A percentile compares a stretch with the other conserved stretches of the same genome.
phyloP scores from a whole-genome alignment of 768 basidiomycete species.

The Exidia glandulosa region DNA sequence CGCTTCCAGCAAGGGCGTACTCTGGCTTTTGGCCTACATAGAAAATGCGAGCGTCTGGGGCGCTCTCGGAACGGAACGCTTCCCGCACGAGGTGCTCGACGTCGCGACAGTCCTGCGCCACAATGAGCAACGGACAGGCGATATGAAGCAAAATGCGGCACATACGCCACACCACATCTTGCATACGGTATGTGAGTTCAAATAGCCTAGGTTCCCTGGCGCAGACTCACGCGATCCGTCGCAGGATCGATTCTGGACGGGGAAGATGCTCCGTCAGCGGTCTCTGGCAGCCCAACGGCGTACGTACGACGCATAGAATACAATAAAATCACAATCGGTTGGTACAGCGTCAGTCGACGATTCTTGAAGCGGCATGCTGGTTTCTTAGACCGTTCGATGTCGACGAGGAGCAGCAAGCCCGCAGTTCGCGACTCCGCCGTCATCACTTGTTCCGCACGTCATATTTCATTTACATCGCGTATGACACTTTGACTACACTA shows the following conservation, averaged over 20 bases:
- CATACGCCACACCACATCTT: not conserved
- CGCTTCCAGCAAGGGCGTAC: constrained; percentile 28
- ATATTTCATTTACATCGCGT: too few species aligned
- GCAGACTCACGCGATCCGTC: not conserved
- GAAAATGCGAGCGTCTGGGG: constrained; percentile 46
- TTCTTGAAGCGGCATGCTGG: not conserved
- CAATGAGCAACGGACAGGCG: not conserved
- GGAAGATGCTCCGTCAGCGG: not conserved
- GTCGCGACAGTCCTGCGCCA: constrained; percentile 47
- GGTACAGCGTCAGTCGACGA: not conserved
- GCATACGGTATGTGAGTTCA: not conserved
- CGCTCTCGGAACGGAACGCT: constrained; percentile 34
- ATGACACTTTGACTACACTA: too few species aligned
- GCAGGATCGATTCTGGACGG: not conserved
- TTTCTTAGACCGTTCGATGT: too few species aligned
- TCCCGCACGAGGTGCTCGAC: constrained; percentile 46
- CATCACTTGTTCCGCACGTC: too few species aligned
- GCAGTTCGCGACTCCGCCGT: too few species aligned
- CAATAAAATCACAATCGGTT: not conserved
- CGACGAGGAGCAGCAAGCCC: too few species aligned
- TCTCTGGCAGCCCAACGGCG: not conserved
- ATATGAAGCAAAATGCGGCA: not conserved
- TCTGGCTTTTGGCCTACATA: constrained; percentile 56
- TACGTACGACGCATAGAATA: not conserved
- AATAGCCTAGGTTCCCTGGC: not conserved